Evolutionary conservation across 1,139 yeast species (phyloP).

Genomic region (Pichia sp.): DNA sequence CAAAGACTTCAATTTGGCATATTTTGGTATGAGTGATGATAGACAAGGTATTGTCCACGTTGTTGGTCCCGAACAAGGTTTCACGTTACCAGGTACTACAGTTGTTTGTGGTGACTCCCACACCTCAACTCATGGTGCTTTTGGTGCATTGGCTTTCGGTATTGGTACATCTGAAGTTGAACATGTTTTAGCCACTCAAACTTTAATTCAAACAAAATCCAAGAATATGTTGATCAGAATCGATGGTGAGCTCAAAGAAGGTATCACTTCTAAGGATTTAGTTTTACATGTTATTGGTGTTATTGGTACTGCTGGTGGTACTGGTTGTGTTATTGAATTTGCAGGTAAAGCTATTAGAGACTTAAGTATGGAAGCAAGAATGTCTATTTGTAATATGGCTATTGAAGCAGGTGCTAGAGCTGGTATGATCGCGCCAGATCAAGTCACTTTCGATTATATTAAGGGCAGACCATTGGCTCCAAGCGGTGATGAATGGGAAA

Average conservation of each 20-base stretch:
- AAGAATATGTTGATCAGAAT: conserved; percentile 90
- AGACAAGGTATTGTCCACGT: conserved; percentile 98
- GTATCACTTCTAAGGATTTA: conserved; percentile 92
- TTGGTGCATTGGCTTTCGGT: conserved; percentile 97
- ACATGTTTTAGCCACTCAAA: conserved; percentile 96
- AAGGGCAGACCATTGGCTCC: conserved; percentile 96
- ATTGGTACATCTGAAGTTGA: conserved; percentile 99
- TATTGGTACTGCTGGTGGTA: conserved; percentile 99
- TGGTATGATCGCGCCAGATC: conserved; percentile 97
- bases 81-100: conserved; percentile 96
- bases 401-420: conserved; percentile 99
- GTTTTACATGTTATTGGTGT: conserved; percentile 91
- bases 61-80: conserved; percentile 98
- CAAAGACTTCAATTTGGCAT: conserved; percentile 78
- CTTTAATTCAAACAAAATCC: conserved; percentile 87
- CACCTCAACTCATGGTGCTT: conserved; percentile 98
- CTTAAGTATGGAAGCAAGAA: conserved; percentile 96
- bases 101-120: conserved; percentile 99
- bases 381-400: conserved; percentile 99
- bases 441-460: conserved; percentile 75
- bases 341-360: conserved; percentile 90
- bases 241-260: conserved; percentile 74
- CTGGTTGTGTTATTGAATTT: conserved; percentile 93
- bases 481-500: conserved; percentile 87
- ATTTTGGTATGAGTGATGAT: conserved; percentile 87